Evolutionary conservation across 2,329 filamentous ascomycete species (phyloP), one percentile per base, ranked within the genome.

Genomic region (Pseudogymnoascus sp.): DNA sequence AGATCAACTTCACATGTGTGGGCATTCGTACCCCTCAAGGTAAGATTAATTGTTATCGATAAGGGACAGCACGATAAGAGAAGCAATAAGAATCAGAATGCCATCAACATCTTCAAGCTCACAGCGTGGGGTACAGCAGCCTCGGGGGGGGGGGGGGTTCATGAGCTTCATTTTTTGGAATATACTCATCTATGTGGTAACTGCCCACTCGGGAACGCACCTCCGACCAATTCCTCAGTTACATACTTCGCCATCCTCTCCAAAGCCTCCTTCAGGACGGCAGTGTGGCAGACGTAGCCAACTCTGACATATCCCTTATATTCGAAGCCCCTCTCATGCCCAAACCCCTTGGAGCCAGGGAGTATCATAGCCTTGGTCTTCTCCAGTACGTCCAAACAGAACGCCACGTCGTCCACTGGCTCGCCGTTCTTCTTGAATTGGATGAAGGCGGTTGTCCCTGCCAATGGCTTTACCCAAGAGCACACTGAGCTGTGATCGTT

Each of bases 391-490:
- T 85, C 82, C 68, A 84, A 77, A 69, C 89, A 93, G 68, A 96
- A 88, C 3, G 79, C 79, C n/a, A 82, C 83, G 66, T 93, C 88
- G 69, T 93, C 85, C 0, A 96, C 1, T 7, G 85, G 80, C 71
- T 81, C 73, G 0, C 82, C 84, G 53, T 82, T 81, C 60, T 81
- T 79, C 62, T 78, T 79, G 67, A 96, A 91, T 69, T 83, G 85
- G 63, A 96, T 76, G 70, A 96, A 90, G 0, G 89, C 88, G 7
- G 89, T 93, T 1, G 90, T 96, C 0, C 91, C 91, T 0, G 89
- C 90, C 4, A 83, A 83, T 1, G 91, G 91, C 73, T 85, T 88
- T 4, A 86, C 80, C 88, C 89, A 95, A 1, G 82, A 82, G 69
- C 85, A 88, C 6, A 83, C 80, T 66, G 82, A 81, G 40, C 81